Evolutionary conservation across 1,284 basidiomycete genomes (phyloP), one percentile per base, ranked within the genome.

Genomic region (Pyrrhoderma noxium): DNA sequence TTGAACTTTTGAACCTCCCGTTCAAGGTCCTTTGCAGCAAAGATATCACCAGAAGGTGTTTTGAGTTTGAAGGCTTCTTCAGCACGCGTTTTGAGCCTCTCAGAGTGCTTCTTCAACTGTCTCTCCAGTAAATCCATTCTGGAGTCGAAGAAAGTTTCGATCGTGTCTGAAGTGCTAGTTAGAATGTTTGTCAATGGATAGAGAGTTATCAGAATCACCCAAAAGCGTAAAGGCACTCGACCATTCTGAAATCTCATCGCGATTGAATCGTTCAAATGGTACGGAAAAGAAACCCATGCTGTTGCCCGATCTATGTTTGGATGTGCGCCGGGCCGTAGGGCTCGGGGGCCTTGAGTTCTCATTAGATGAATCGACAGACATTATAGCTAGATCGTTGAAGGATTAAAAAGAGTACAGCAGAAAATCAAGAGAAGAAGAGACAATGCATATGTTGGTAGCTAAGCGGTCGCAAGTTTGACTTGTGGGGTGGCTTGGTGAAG

Each of bases 121-220:
- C 93, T 82, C 62, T 95, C 91, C 35, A 94, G 71, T 1, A 96
- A 77, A 66, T 96, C 93, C 56, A 96, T 72, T 57, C 89, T 83
- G 2, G 93, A 92, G 67, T 95, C 91, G 60, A 89, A 90, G 63
- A 84, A 93, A 0, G 89, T 93, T 65, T 93, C 89, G 66, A 91
- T 72, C n/a, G 88, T 90, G 64, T 90, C 87, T 52, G 19, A 13
- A n/a, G n/a, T 88, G 58, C 51, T 50, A 48, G 36, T 25, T 44
- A 53, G 42, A 60, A 65, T 16, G 25, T 40, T 35, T 38, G 7
- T 35, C 27, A 42, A 44, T 23, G 27, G 19, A 5, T 40, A 16
- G 7, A 18, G n/a, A n/a, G 16, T 34, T 13, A 19, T 34, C 5
- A 31, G 14, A 19, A 66, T 18, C 47, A 85, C 86, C 85, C n/a